Evolutionary conservation across 192 early-diverging fungal species (phyloP), one percentile per base, ranked within the genome.

Genomic region (Linnemannia hyalina): DNA sequence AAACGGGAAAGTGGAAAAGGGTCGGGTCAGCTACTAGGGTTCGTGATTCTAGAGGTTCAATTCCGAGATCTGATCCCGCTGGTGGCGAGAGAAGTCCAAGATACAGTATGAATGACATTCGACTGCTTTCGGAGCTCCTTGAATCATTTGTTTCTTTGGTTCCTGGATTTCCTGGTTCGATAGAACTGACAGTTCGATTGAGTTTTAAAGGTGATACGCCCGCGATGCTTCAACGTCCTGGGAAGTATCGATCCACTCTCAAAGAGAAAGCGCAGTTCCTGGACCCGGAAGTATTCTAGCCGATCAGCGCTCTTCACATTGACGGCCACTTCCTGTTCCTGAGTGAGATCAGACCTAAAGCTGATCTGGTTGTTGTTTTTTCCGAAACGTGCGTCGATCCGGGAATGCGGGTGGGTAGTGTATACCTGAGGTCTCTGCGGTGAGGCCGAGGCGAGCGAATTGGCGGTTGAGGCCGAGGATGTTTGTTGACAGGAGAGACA

Each of bases 371-470:
- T 55, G 20, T 49, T 10, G 4, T 6, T 38, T 6, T 38, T 22
- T 22, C 18, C 4, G 4, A 20, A 22, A 22, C 18, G 49, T 52
- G 49, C 4, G 49, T 22, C 20, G 49, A 52, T 20, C 49, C 18
- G 49, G 49, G 49, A 52, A 52, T 22, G 49, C 49, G 18, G 15
- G 49, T 22, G 18, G 76, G 38, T 8, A 8, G 13, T 47, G 29
- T 55, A 16, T 83, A 83, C 82, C 82, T 78, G 82, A 83, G 29
- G 82, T 78, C 63, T 83, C 82, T n/a, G 81, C 69, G 18, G 74
- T 70, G 57, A 63, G 54, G 26, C 77, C 73, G 54, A 83, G 82
- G 49, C 73, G 54, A 23, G 77, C 38, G 68, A 78, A 46, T 73
- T 83, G 82, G 57, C 82, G 82, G 73, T 42, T 78, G 73, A 83